Conservation (phyloP, 495 filamentous ascomycete genomes). For the Aspergillus carlsbadensis region DNA sequence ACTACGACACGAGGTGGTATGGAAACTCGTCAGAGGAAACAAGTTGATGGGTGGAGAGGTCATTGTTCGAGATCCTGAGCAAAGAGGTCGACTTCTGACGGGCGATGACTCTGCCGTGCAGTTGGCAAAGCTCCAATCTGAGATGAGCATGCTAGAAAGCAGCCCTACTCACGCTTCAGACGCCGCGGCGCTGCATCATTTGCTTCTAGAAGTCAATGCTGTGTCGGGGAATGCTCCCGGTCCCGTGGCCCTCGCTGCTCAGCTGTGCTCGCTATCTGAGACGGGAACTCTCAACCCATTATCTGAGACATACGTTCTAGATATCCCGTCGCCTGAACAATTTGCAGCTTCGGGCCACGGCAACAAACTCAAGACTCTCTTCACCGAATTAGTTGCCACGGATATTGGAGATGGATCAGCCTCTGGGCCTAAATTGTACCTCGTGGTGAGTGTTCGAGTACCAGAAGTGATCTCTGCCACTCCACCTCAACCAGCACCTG, state of each 20-base stretch:
- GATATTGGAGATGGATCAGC: constrained; percentile 80
- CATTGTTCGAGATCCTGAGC: constrained; percentile 84
- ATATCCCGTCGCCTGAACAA: constrained; percentile 71
- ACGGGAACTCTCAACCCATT: constrained; percentile 62
- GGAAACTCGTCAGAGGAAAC: constrained; percentile 91
- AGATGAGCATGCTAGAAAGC: constrained; percentile 91
- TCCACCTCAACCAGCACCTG: constrained; percentile 26
- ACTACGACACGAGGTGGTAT: constrained; percentile 83
- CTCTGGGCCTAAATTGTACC: constrained; percentile 66
- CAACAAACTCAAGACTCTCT: constrained; percentile 76
- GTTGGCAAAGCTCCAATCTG: constrained; percentile 84
- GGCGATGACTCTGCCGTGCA: constrained; percentile 92
- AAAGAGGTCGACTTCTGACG: constrained; percentile 81
- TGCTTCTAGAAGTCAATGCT: constrained; percentile 79
- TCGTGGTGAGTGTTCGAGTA: constrained; percentile 79
- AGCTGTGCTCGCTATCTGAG: constrained; percentile 69
- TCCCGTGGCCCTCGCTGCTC: constrained; percentile 73
- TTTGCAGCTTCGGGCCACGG: constrained; percentile 56
- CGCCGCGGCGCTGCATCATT: constrained; percentile 72
- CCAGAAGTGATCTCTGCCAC: constrained; percentile 51
- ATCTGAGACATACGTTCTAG: constrained; percentile 79
- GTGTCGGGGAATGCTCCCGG: constrained; percentile 71
- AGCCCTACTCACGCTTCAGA: constrained; percentile 67
- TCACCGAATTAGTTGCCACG: constrained; percentile 74
- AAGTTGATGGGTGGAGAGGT: constrained; percentile 89